Evolutionary conservation across 2,329 filamentous ascomycete genomes (phyloP), one percentile per base, ranked within the genome.

Genomic region (Penicillium verrucosum): DNA sequence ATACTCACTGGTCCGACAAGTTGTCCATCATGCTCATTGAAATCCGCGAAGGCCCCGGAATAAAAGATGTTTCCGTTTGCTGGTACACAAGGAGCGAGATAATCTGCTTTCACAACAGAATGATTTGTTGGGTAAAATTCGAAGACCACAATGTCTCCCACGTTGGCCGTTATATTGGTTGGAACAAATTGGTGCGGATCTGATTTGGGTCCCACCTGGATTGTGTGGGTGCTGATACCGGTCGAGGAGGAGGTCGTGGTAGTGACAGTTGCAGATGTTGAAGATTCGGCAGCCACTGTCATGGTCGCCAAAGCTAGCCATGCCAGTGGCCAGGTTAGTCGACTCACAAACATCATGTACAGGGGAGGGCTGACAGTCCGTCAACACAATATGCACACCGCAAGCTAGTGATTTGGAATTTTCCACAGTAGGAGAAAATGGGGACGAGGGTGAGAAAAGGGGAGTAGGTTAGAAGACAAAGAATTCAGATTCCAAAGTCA

Each of bases 91-190:
- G 86, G 84, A n/a, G 76, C 75, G 2, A 75, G 71, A 62, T 80
- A 88, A 47, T 81, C 83, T 34, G 85, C 81, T 48, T 83, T 79
- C 9, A 83, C 82, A n/a, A 89, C 82, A 3, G 84, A 86, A 66
- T 89, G 86, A 50, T 82, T 85, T 23, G 77, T 77, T 1, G 85
- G 84, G 61, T 83, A 87, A 66, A 89, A 88, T 42, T 80, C 75
- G 69, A 84, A 89, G 59, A 82, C 78, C 14, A 75, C 58, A 1
- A 65, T 40, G 54, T 75, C 72, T 18, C 73, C 73, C 1, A 68
- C 59, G 0, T 65, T 60, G 1, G 73, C 73, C 0, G 63, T 64
- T 34, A 74, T 45, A 8, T 55, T 68, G 16, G 61, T 47, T 1
- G 73, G 73, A 1, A 61, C 57, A 53, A 71, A 75, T 23, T 68